Evolutionary conservation across 129 eudicot species (phyloP).

Genomic region (Logfia minima): DNA sequence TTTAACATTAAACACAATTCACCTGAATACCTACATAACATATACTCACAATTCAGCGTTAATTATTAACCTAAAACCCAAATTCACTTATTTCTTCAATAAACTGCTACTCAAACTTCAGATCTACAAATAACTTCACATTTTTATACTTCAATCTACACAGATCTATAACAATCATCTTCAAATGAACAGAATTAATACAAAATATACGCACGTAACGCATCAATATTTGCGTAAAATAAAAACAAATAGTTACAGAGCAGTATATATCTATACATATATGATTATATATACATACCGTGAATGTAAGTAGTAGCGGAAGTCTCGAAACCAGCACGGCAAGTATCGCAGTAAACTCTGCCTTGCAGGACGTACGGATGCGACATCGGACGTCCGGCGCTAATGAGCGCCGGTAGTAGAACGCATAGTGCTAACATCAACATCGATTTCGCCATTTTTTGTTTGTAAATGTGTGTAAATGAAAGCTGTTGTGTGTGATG

Average conservation of each 20-base stretch:
- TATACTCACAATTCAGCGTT: not conserved
- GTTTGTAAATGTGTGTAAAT: not conserved
- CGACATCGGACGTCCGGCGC: slow-evolving; percentile 41
- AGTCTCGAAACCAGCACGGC: slow-evolving; percentile 71
- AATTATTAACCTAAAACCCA: slow-evolving; percentile 1
- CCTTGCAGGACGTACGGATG: slow-evolving; percentile 46
- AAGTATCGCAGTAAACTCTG: slow-evolving; percentile 65
- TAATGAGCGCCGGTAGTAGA: slow-evolving; percentile 39
- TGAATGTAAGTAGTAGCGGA: slow-evolving; percentile 54
- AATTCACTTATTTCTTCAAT: slow-evolving; percentile 2
- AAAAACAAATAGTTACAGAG: not conserved
- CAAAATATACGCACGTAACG: not conserved
- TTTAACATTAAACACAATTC: not conserved
- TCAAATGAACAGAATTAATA: not conserved
- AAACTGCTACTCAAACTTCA: slow-evolving; percentile 2
- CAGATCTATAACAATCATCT: slow-evolving; percentile 21
- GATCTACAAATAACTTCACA: slow-evolving; percentile 22
- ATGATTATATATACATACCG: slow-evolving; percentile 15
- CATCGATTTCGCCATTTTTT: slow-evolving; percentile 37
- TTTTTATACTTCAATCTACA: not conserved
- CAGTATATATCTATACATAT: not conserved
- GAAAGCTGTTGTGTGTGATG: slow-evolving; percentile 10
- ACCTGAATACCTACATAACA: not conserved
- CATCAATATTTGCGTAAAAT: not conserved
- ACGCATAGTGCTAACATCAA: slow-evolving; percentile 42